A percentile compares a stretch with the other conserved stretches of the same genome.
Conservation (phyloP, 2,329 filamentous ascomycete species). For the Pestalotiopsis sp. region DNA sequence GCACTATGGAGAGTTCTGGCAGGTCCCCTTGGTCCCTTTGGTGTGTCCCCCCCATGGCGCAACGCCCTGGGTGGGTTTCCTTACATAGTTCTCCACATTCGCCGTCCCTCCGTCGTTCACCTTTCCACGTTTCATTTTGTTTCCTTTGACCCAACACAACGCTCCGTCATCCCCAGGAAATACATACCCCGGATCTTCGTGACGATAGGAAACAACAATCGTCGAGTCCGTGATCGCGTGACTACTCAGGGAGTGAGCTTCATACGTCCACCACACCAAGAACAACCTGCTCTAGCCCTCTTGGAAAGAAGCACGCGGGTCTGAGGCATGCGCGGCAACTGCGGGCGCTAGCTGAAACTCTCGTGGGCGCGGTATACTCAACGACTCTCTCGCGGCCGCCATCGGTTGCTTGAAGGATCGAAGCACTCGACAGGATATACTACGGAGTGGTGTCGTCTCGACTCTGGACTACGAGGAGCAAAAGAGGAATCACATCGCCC, state of each 20-base stretch:
- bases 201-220: not conserved
- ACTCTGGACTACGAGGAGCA: not conserved
- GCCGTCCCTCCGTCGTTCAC: not conserved
- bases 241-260: not conserved
- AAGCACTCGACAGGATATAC: not conserved
- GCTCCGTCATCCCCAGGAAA: not conserved
- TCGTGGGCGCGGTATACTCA: not conserved
- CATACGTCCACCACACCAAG: not conserved
- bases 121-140: not conserved
- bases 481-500: not conserved
- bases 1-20: conserved; percentile 4
- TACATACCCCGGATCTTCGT: not conserved
- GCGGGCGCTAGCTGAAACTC: not conserved
- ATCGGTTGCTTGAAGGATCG: not conserved
- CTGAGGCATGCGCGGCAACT: conserved; percentile 1
- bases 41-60: not conserved
- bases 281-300: not conserved
- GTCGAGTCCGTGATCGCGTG: not conserved
- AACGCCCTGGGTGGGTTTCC: not conserved
- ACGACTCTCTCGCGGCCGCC: not conserved
- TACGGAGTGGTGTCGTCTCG: not conserved
- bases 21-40: not conserved
- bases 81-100: not conserved
- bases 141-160: not conserved
- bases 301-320: not conserved